These are phyloP conservation scores for Extremus antarcticus DNA, from an alignment of 495 filamentous ascomycete genomes.

Conservation along the genomic window DNA sequence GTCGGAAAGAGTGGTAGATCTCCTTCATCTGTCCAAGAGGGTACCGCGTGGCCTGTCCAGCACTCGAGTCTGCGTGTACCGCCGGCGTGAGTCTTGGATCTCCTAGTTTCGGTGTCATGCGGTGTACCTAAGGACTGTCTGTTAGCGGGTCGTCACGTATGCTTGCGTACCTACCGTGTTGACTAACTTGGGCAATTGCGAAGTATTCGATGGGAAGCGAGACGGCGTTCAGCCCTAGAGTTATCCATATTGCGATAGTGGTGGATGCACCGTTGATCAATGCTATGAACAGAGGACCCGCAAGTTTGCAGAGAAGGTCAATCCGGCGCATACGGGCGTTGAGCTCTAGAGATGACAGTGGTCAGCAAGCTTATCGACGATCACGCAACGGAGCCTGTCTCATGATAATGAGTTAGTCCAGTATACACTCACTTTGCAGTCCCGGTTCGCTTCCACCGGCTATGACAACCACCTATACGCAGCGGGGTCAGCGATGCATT, in stretches of 20 bases:
- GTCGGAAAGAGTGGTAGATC: neutral
- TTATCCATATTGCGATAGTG: conserved; percentile 28
- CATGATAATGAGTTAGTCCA: neutral
- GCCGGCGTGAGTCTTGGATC: neutral
- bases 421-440: conserved; percentile 26
- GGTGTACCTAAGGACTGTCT: too few relatives aligned
- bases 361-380: too few relatives aligned
- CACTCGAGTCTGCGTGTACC: neutral
- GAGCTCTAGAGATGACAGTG: neutral
- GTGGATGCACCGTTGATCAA: conserved; percentile 29
- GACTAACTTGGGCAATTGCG: conserved; percentile 40
- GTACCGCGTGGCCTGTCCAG: neutral
- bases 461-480: conserved; percentile 38
- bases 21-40: neutral
- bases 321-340: conserved; percentile 62
- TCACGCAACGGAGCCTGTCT: too few relatives aligned
- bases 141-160: too few relatives aligned
- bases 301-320: conserved; percentile 60
- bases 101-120: neutral
- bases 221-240: conserved; percentile 29
- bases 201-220: conserved; percentile 46
- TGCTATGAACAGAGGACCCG: conserved; percentile 39
- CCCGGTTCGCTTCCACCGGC: conserved; percentile 30
- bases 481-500: too few relatives aligned
- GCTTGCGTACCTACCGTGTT: too few relatives aligned